Evolutionary conservation across 371 early-diverging fungal species (phyloP).

Genomic region (Synchytrium microbalum): DNA sequence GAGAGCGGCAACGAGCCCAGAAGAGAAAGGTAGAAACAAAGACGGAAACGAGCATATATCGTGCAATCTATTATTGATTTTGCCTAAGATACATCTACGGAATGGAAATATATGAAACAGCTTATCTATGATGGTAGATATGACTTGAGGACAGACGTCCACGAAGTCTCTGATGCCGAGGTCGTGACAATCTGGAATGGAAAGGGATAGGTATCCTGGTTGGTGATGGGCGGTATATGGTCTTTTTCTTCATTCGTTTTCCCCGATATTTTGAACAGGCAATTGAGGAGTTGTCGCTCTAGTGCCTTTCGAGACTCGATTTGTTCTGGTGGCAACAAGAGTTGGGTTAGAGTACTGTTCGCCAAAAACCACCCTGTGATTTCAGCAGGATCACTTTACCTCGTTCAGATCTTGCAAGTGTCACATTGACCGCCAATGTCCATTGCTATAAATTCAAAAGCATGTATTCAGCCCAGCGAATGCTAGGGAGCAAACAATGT

Average conservation of each 20-base stretch:
- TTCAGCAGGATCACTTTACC: no score
- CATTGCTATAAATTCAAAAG: constrained; percentile 61
- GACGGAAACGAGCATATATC: no score
- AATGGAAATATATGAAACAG: no score
- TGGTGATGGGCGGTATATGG: constrained; percentile 82
- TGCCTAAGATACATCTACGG: no score
- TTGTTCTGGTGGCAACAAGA: constrained; percentile 26
- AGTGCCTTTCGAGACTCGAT: constrained; percentile 34
- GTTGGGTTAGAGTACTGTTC: background rate
- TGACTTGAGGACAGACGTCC: background rate
- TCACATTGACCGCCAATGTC: constrained; percentile 56
- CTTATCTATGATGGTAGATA: background rate
- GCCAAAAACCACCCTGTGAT: no score
- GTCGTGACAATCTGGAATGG: constrained; percentile 15
- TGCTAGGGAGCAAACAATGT: no score
- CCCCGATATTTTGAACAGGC: constrained; percentile 59
- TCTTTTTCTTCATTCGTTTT: constrained; percentile 74
- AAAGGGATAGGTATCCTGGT: constrained; percentile 80
- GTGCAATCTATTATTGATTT: no score
- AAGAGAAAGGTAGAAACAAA: no score
- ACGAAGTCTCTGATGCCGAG: background rate
- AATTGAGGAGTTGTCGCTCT: constrained; percentile 37
- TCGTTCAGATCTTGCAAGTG: constrained; percentile 54
- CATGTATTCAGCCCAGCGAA: no score
- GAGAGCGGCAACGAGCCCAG: no score